Evolutionary conservation across 352 stramenopile genomes (phyloP), one percentile per base, ranked within the genome.

Genomic region (Pythium monospermum): DNA sequence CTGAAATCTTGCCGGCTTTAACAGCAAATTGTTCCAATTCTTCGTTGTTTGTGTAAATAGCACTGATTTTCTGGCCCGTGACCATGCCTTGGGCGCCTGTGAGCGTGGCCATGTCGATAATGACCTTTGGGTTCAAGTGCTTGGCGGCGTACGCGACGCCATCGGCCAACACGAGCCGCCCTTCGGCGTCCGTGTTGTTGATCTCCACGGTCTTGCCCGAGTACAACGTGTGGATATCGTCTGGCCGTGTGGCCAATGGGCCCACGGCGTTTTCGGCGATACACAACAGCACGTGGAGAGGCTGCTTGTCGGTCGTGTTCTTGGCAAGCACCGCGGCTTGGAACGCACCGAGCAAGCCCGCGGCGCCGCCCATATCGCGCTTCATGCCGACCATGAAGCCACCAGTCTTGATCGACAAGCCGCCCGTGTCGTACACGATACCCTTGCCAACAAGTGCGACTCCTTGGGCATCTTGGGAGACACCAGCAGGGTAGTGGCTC

Each of bases 111-210:
- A 98, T 97, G 62, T 98, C 92, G n/a, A 98, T 64, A n/a, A 98
- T 73, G 26, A 97, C 66, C 45, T 84, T 74, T 26, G 85, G 72
- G 46, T 94, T 82, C 28, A 97, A 69, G 68, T 98, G 86, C 52
- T 96, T 93, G 31, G 81, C 87, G 1, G 87, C 91, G 60, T 97
- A 97, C 16, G 90, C 91, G 7, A 98, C 91, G 19, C 87, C 94
- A 65, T 98, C 95, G 8, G 64, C 81, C n/a, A 98, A 69, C 16
- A 98, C 93, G 10, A 98, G 69, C 18, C 95, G 76, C 15, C 94
- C 94, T 67, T 98, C 94, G 7, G 95, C 95, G 66, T 98, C 94
- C 33, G 83, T 97, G 68, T 98, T 98, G 75, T 98, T 98, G 59
- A 98, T 88, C 70, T 98, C 95, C 7, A 98, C 94, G 2, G 90